phyloP scores from a whole-genome alignment of 1,284 basidiomycete genomes.

The Singerocomus inundabilis region DNA sequence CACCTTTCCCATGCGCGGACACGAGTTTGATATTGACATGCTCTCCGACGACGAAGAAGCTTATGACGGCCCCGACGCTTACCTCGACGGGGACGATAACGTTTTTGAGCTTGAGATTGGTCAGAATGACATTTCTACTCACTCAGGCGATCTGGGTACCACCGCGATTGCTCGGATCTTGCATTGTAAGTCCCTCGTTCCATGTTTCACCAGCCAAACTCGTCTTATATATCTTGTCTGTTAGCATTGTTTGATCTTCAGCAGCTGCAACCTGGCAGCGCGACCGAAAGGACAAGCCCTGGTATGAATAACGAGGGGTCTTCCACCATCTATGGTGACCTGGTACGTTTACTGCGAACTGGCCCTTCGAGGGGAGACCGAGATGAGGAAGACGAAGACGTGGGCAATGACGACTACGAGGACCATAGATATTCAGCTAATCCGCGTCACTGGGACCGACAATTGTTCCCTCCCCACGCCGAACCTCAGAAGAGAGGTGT shows the following conservation, averaged over 20 bases:
- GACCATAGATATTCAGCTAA: constrained; percentile 21
- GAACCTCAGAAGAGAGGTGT: constrained; percentile 73
- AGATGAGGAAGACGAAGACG: constrained; percentile 39
- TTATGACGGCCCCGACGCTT: constrained; percentile 32
- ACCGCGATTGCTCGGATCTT: constrained; percentile 35
- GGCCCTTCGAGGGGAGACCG: constrained; percentile 15
- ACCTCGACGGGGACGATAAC: constrained; percentile 30
- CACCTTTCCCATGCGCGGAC: constrained; percentile 20
- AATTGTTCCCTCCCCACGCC: constrained; percentile 50
- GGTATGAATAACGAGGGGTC: constrained; percentile 27
- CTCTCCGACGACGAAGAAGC: constrained; percentile 31
- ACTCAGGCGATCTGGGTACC: constrained; percentile 17
- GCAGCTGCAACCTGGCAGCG: constrained; percentile 17
- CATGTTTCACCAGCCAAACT: background rate
- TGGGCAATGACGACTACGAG: constrained; percentile 38
- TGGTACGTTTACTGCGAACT: constrained; percentile 22
- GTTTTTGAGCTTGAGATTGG: constrained; percentile 26
- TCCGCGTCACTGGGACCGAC: constrained; percentile 19
- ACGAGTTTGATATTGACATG: constrained; percentile 30
- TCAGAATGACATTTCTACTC: constrained; percentile 14
- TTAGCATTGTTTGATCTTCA: constrained; percentile 46
- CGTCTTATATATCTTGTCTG: constrained; percentile 4
- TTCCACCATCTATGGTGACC: constrained; percentile 20
- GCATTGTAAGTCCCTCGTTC: constrained; percentile 32
- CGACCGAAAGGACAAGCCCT: constrained; percentile 29